phyloP scores from a whole-genome alignment of 768 basidiomycete species.

The Jaapia argillacea region DNA sequence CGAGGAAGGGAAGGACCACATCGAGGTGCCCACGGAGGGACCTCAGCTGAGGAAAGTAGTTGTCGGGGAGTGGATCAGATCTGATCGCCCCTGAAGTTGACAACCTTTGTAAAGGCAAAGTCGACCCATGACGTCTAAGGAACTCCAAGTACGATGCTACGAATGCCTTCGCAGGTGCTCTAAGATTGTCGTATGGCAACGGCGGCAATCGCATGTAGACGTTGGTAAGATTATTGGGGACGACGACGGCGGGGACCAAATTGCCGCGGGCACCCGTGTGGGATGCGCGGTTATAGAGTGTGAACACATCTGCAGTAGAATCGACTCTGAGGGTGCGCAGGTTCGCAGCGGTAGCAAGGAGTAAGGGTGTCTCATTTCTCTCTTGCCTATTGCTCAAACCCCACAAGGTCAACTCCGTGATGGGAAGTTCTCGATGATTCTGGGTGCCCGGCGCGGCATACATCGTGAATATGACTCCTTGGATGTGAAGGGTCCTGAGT shows the following conservation, averaged over 20 bases:
- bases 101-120: background rate
- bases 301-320: conserved; percentile 29
- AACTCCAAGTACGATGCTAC: background rate
- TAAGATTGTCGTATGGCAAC: background rate
- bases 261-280: conserved; percentile 3
- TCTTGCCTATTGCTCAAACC: conserved; percentile 6
- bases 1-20: background rate
- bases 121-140: no score
- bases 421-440: no score
- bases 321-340: conserved; percentile 34
- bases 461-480: no score
- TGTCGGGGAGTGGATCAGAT: background rate
- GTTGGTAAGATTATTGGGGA: conserved; percentile 9
- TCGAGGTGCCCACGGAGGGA: background rate
- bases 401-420: conserved; percentile 19
- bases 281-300: conserved; percentile 13
- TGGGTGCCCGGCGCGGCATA: no score
- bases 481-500: no score
- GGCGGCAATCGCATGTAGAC: background rate
- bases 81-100: background rate
- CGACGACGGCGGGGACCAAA: conserved; percentile 4
- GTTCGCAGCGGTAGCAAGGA: conserved; percentile 24
- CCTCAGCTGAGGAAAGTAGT: background rate
- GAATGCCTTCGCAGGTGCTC: no score
- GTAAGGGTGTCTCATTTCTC: conserved; percentile 10